These are phyloP conservation scores for Basidiobolus meristosporus DNA, from an alignment of 371 early-diverging fungal genomes.

Conservation along the genomic window DNA sequence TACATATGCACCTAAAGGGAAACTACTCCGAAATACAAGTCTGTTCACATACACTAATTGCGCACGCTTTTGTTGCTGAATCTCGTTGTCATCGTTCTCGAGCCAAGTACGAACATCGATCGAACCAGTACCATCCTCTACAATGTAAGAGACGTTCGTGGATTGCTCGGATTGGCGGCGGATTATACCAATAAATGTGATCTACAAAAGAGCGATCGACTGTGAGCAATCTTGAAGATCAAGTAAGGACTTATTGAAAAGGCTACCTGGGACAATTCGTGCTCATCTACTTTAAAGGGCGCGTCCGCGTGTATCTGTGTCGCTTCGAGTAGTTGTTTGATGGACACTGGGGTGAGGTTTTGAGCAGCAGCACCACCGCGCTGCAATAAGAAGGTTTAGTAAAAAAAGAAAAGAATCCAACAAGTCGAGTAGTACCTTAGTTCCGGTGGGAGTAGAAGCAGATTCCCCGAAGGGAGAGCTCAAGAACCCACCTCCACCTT, in stretches of 20 bases:
- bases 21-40: conserved; percentile 5
- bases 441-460: too few relatives aligned
- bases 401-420: too few relatives aligned
- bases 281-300: conserved; percentile 32
- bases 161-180: conserved; percentile 21
- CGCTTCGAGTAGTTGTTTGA: conserved; percentile 38
- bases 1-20: conserved; percentile 2
- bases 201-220: conserved; percentile 8
- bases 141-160: conserved; percentile 28
- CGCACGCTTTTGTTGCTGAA: conserved; percentile 1
- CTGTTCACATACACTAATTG: conserved; percentile 2
- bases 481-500: too few relatives aligned
- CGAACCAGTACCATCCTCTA: conserved; percentile 64
- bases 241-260: background rate
- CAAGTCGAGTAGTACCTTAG: too few relatives aligned
- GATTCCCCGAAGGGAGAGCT: too few relatives aligned
- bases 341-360: conserved; percentile 46
- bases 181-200: conserved; percentile 42
- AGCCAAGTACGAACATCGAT: conserved; percentile 48
- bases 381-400: too few relatives aligned
- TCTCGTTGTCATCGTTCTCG: conserved; percentile 15
- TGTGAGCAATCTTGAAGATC: too few relatives aligned
- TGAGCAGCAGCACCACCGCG: conserved; percentile 8
- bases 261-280: conserved; percentile 35
- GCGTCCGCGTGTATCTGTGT: conserved; percentile 19